phyloP scores from a whole-genome alignment of 2,329 filamentous ascomycete genomes.

The Diaporthe longicolla region DNA sequence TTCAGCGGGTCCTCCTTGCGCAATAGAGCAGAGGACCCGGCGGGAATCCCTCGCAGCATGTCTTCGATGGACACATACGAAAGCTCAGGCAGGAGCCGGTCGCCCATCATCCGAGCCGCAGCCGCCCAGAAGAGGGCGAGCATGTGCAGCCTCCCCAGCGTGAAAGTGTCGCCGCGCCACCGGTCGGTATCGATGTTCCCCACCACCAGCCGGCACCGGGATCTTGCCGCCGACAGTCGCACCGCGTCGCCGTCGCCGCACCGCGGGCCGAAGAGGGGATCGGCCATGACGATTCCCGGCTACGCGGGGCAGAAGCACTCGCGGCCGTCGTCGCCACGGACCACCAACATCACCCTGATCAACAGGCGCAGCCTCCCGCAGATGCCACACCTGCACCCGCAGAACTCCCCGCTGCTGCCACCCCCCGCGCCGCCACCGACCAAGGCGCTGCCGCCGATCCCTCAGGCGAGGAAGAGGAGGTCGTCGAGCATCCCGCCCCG shows the following conservation, averaged over 20 bases:
- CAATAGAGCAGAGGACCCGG: conserved; percentile 3
- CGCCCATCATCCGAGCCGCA: conserved; percentile 40
- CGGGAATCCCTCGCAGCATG: conserved; percentile 46
- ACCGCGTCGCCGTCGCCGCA: neutral
- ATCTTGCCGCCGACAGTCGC: neutral
- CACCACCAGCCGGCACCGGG: conserved; percentile 27
- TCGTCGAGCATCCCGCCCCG: conserved; percentile 35
- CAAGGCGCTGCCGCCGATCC: conserved; percentile 68
- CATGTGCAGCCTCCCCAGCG: conserved; percentile 44
- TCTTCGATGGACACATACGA: conserved; percentile 53
- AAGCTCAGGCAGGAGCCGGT: conserved; percentile 43
- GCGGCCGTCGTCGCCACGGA: conserved; percentile 32
- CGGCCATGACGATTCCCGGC: conserved; percentile 41
- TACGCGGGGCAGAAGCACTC: conserved; percentile 22
- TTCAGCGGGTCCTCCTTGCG: neutral
- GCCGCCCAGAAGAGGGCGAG: conserved; percentile 43
- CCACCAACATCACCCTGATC: conserved; percentile 1
- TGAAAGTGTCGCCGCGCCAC: conserved; percentile 29
- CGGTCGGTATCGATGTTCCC: conserved; percentile 37
- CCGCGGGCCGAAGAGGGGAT: conserved; percentile 38
- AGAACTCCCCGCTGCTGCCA: conserved; percentile 59
- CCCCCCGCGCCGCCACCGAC: conserved; percentile 69
- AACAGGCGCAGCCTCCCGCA: conserved; percentile 67
- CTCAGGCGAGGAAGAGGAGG: conserved; percentile 49
- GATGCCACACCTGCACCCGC: conserved; percentile 31